These are phyloP conservation scores for Davidsoniella virescens DNA, from an alignment of 2,329 filamentous ascomycete genomes.

Conservation along the genomic window DNA sequence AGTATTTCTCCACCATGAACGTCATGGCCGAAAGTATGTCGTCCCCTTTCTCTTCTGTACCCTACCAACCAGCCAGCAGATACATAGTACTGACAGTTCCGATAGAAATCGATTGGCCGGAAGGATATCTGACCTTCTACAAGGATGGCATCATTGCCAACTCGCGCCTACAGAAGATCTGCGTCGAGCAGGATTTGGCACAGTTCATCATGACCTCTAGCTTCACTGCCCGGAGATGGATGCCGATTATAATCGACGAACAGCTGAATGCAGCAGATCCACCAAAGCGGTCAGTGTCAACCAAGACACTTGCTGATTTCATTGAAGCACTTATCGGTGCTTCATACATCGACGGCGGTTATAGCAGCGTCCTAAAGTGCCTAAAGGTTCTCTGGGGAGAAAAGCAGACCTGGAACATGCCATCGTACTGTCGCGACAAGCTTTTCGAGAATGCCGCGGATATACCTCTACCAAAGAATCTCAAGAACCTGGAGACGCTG, in stretches of 20 bases:
- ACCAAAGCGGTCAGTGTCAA: conserved; percentile 35
- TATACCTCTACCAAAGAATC: conserved; percentile 23
- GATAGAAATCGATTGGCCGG: conserved; percentile 51
- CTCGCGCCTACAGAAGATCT: conserved; percentile 48
- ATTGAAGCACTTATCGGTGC: conserved; percentile 73
- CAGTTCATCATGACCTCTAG: conserved; percentile 51
- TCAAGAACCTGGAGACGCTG: conserved; percentile 42
- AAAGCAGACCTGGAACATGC: conserved; percentile 37
- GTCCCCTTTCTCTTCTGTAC: neutral
- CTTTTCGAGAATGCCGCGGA: conserved; percentile 26
- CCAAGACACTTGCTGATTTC: conserved; percentile 74
- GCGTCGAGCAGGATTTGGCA: conserved; percentile 48
- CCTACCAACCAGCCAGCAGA: no score
- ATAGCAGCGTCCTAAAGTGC: conserved; percentile 47
- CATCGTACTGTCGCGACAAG: conserved; percentile 24
- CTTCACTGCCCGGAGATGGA: conserved; percentile 61
- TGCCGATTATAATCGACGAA: conserved; percentile 39
- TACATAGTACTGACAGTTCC: conserved; percentile 12
- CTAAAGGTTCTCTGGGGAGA: conserved; percentile 39
- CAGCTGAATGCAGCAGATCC: conserved; percentile 16
- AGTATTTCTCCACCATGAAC: conserved; percentile 53
- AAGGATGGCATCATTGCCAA: conserved; percentile 65
- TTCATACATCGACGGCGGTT: conserved; percentile 51
- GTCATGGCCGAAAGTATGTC: conserved; percentile 36
- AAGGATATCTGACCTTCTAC: conserved; percentile 53